Base-by-base conservation (phyloP, 768 basidiomycete species). In the Sporobolomyces roseus region DNA sequence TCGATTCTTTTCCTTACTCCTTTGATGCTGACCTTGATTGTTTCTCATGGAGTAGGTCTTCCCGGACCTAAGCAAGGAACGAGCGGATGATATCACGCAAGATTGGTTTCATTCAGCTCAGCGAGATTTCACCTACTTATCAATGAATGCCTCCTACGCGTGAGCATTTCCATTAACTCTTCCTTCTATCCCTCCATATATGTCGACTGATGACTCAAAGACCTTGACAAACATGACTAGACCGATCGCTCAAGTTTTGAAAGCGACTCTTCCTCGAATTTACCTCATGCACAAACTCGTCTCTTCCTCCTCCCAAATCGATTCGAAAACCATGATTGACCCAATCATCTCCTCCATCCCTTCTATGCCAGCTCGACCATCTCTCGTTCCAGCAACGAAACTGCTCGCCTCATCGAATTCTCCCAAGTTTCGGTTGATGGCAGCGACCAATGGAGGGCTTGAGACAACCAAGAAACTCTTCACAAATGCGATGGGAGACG, bases 81-180 rank as follows among this genome's bases (percentile, higher is more conserved):
- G 14, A 4, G 68, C 68, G 1, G 33, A 46, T 33, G 21, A 51
- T 12, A 29, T 65, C 27, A 46, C 65, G 4, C 55, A 67, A 10
- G 70, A 71, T 53, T 71, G 65, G 66, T 71, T 71, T 45, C 70
- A 71, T 25, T 9, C 38, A 2, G 41, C 38, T 2, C 70, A 71
- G 59, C 16, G 70, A 16, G 70, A 71, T 63, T 71, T 71, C 14
- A 71, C 69, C 16, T 67, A 71, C 32, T 38, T 67, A 10, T 61
- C 58, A 5, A 64, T 71, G 59, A 71, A 71, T 46, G 62, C 38
- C 4, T 12, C 45, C 4, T 71, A 71, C 65, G 55, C 29, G 70
- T 70, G 3, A n/a, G 51, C 14, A 12, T 23, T 25, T 4, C n/a
- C 38, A 17, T 32, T 23, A n/a, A n/a, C 21, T 4, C 30, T 14